phyloP scores from a whole-genome alignment of 805 yeast genomes.

The Martiniozyma abietophila region DNA sequence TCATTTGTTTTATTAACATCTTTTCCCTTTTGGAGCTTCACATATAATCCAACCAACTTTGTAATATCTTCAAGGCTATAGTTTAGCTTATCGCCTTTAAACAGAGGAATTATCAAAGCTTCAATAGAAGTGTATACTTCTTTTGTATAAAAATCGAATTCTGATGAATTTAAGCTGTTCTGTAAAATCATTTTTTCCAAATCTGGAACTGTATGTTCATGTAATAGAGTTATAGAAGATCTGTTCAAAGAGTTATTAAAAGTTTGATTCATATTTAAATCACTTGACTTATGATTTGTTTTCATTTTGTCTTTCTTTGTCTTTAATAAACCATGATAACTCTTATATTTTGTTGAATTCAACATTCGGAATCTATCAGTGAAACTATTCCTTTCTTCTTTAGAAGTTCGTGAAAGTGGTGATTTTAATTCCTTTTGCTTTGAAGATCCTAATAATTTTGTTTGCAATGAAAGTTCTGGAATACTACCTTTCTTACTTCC shows the following conservation, averaged over 20 bases:
- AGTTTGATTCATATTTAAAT: constrained; percentile 14
- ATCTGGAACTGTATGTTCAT: constrained; percentile 20
- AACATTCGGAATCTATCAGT: constrained; percentile 10
- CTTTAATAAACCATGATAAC: constrained; percentile 22
- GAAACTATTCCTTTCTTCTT: constrained; percentile 18
- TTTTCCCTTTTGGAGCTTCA: constrained; percentile 19
- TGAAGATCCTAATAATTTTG: constrained; percentile 4
- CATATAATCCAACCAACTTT: constrained; percentile 32
- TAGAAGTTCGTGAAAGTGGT: constrained; percentile 21
- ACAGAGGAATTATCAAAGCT: constrained; percentile 35
- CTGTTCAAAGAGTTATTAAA: no score
- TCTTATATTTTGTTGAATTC: constrained; percentile 22
- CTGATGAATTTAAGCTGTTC: constrained; percentile 23
- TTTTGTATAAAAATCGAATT: constrained; percentile 34
- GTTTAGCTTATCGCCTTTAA: constrained; percentile 37
- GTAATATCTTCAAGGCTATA: constrained; percentile 52
- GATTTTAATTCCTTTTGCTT: constrained; percentile 20
- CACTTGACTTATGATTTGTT: constrained; percentile 31
- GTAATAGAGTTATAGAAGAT: constrained; percentile 1
- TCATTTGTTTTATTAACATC: constrained; percentile 3
- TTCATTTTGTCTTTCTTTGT: constrained; percentile 24
- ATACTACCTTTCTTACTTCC: constrained; percentile 5
- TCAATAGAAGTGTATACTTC: constrained; percentile 42
- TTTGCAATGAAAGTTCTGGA: constrained; percentile 6
- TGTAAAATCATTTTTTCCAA: constrained; percentile 23